phyloP scores from a whole-genome alignment of 352 stramenopile species.

The Pythium utonaiense region DNA sequence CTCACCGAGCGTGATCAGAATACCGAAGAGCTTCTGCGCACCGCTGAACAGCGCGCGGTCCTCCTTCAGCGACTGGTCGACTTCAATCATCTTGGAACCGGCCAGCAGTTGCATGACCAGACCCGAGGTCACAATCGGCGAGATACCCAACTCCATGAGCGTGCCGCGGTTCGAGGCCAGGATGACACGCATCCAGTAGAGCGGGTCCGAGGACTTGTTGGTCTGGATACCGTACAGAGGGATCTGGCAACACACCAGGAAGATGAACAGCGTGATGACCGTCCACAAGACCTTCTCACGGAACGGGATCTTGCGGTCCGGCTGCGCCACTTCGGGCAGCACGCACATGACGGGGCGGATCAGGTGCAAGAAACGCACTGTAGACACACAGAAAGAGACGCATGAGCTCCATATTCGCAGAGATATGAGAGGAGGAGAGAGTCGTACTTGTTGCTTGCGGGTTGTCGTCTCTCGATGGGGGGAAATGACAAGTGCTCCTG shows the following conservation, averaged over 20 bases:
- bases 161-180: conserved; percentile 98
- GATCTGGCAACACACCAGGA: conserved; percentile 99
- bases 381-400: neutral
- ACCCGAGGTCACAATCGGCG: conserved; percentile 98
- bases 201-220: conserved; percentile 97
- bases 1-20: conserved; percentile 98
- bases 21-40: conserved; percentile 99
- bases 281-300: conserved; percentile 99
- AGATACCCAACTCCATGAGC: conserved; percentile 98
- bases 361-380: conserved; percentile 97
- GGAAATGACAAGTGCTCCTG: conserved; percentile 26
- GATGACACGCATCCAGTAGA: conserved; percentile 99
- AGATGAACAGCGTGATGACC: conserved; percentile 99
- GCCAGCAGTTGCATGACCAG: conserved; percentile 99
- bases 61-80: conserved; percentile 98
- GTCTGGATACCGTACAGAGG: conserved; percentile 99
- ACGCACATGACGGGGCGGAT: conserved; percentile 98
- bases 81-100: conserved; percentile 98
- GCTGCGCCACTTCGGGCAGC: conserved; percentile 96
- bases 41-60: conserved; percentile 97
- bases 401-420: neutral
- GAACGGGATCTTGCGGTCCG: conserved; percentile 98
- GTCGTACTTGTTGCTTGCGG: conserved; percentile 22
- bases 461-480: conserved; percentile 21
- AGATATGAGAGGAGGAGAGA: neutral